Evolutionary conservation across 169 alveolate genomes (phyloP), one percentile per base, ranked within the genome.

Genomic region (Besnoitia besnoiti): DNA sequence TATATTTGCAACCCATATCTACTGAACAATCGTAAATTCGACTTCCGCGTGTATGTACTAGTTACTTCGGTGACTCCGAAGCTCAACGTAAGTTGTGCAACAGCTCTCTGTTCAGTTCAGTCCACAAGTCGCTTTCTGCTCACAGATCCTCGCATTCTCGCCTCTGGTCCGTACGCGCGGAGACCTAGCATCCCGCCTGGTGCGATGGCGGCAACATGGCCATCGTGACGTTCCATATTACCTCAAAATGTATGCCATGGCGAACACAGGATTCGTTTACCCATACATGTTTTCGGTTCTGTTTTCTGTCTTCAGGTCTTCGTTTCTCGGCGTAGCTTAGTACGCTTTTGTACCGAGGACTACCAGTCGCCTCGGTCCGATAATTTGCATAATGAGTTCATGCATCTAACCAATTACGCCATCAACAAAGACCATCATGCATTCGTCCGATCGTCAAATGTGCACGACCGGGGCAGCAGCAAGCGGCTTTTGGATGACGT

Each of bases 321-420:
- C 90, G 89, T 97, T 33, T 96, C 92, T 85, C 94, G 96, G 87
- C 97, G 97, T 77, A 99, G 99, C 2, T 92, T 98, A 51, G 98
- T 97, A 19, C 89, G 99, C 62, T 96, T 98, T 90, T 97, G 99
- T 37, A 97, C 98, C 67, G 97, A 95, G 75, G 85, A 94, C 67
- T 98, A 97, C 93, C 77, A 94, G 50, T 75, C 92, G 51, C 98
- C 99, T 40, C 91, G 85, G 84, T 85, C 90, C 51, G 91, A 90
- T 33, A 97, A 96, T 92, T 33, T 95, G n/a, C 90, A 90, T 37
- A 96, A 96, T 76, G 85, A 93, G 40, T 96, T 67, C 90, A 96
- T 97, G 97, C 99, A 98, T 89, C 91, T 98, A 42, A 98, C 99
- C 37, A 98, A 98, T 90, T 98, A 96, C 92, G 97, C 99, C 35